Evolutionary conservation across 2,329 filamentous ascomycete genomes (phyloP), one percentile per base, ranked within the genome.

Genomic region (Pseudopithomyces chartarum): DNA sequence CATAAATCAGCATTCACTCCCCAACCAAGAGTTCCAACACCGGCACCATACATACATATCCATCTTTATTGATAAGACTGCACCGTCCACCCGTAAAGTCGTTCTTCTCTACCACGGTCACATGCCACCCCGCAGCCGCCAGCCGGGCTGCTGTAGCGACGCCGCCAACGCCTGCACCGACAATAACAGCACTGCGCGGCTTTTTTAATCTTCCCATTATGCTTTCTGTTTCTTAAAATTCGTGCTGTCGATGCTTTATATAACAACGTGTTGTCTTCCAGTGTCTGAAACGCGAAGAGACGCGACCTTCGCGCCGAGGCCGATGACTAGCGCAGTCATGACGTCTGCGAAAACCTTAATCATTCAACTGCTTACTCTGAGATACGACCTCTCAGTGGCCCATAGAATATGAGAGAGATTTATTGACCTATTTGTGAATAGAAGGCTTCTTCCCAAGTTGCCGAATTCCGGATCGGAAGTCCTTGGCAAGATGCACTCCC

Each of bases 61-160:
- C 86, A 46, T 84, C 76, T 56, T 84, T 78, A 51, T 84, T 78
- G 36, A 91, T 81, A 23, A 91, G 75, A 43, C 85, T 89, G 75
- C 89, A 92, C 53, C 90, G 81, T 3, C 90, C 90, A 44, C 90
- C 90, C 0, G 86, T 87, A 70, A 90, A 90, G 55, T 78, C 78
- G 68, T 92, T 91, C 79, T 91, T 91, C 74, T 92, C 90, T n/a
- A 92, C 76, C 1, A 92, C 87, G 0, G 88, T 91, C n/a, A 92
- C 89, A 33, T 81, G 73, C 71, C 88, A 87, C 38, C 89, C 90
- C 1, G 88, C 84, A 68, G 87, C 88, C 48, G 88, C 87, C 11
- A 92, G 83, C 44, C 89, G 85, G 2, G 89, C 89, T 55, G 90
- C 87, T 1, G 86, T 86, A n/a, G 87, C 84, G 40, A 90, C 85